Evolutionary conservation across 495 filamentous ascomycete genomes (phyloP), one percentile per base, ranked within the genome.

Genomic region (Endocarpon pusillum): DNA sequence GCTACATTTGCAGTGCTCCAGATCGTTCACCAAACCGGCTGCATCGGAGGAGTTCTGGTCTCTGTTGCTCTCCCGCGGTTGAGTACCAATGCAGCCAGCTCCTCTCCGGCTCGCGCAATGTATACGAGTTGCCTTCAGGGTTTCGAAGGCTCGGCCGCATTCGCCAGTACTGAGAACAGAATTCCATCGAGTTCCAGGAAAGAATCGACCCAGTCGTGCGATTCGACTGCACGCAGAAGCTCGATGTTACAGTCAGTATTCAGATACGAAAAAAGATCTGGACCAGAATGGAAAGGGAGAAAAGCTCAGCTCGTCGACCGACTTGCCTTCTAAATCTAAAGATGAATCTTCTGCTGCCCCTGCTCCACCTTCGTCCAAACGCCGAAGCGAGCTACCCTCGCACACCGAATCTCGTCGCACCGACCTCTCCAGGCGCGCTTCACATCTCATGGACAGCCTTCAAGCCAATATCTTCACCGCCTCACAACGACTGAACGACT

Each of bases 401-500:
- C 66, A 77, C 39, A 51, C 68, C 42, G 86, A 93, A 48, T 58
- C 62, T 32, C 74, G 73, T 16, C 68, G 86, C 52, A 81, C 73
- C 34, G 56, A 71, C 35, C 46, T 83, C 27, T 78, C 78, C 3
- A 81, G 78, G 40, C 71, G 75, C 39, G 75, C 94, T 48, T 71
- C 66, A 31, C 48, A 64, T 32, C 53, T 93, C 44, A 92, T 94
- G 81, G 89, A 97, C 55, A 70, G 81, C 39, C 49, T 94, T 17
- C 82, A 93, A 48, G 72, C 80, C 17, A 83, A 85, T 40, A 61
- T 85, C 21, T 81, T 91, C 42, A 67, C 74, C 35, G 84, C 84
- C 8, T 78, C 80, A 3, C 85, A 93, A 48, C 76, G 75, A 36
- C 66, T 97, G 54, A 96, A 96, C 53, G 79, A 81, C 45, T 62